phyloP scores from a whole-genome alignment of 768 basidiomycete species.

The Candolleomyces eurysporus region DNA sequence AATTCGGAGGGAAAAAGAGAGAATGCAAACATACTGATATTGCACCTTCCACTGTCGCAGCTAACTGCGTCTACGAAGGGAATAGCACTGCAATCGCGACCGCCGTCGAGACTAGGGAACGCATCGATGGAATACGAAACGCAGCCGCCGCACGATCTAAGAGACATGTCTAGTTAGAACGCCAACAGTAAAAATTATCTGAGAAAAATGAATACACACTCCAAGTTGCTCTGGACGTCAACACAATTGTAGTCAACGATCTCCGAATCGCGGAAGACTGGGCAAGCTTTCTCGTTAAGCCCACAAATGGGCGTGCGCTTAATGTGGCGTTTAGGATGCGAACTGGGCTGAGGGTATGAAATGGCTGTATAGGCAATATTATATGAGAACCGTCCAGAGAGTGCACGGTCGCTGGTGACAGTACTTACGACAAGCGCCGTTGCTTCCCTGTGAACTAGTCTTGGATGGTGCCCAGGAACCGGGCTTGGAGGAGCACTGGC shows the following conservation, averaged over 20 bases:
- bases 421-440: conserved; percentile 20
- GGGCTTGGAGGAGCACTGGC: conserved; percentile 16
- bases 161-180: neutral
- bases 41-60: conserved; percentile 33
- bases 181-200: neutral
- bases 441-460: conserved; percentile 12
- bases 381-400: neutral
- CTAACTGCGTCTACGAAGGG: conserved; percentile 37
- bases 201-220: conserved; percentile 15
- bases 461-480: conserved; percentile 14
- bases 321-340: conserved; percentile 1
- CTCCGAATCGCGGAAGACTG: conserved; percentile 16
- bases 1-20: neutral
- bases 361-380: neutral
- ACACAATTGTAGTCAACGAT: conserved; percentile 21
- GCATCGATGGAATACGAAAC: conserved; percentile 15
- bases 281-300: conserved; percentile 22
- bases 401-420: neutral
- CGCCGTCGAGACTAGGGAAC: conserved; percentile 23
- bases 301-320: conserved; percentile 4
- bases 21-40: conserved; percentile 30
- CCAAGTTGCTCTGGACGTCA: conserved; percentile 22
- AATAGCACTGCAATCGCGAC: conserved; percentile 44
- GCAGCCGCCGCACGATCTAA: conserved; percentile 31
- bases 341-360: conserved; percentile 1